phyloP scores from a whole-genome alignment of 352 stramenopile species.

The Peronospora tabacina region DNA sequence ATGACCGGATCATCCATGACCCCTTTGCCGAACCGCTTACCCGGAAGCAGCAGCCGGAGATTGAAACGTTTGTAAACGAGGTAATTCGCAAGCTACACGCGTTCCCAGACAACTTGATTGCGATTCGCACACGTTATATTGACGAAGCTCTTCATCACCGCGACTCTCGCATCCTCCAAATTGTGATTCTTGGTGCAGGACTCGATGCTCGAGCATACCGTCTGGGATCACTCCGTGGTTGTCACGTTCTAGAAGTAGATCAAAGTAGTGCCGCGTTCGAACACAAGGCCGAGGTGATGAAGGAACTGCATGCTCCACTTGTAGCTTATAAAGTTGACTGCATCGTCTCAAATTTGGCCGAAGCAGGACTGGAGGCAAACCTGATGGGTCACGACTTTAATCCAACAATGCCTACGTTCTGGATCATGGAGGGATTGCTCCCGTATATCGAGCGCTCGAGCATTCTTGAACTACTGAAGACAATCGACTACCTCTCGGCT shows the following conservation, averaged over 20 bases:
- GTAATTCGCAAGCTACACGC: neutral
- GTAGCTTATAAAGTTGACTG: constrained; percentile 36
- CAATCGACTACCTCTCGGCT: constrained; percentile 41
- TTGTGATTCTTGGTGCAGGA: constrained; percentile 50
- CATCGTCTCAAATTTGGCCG: constrained; percentile 39
- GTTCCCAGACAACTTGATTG: constrained; percentile 23
- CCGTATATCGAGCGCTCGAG: constrained; percentile 33
- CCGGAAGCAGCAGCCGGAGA: constrained; percentile 17
- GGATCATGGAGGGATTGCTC: constrained; percentile 47
- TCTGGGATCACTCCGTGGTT: constrained; percentile 36
- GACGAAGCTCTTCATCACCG: constrained; percentile 45
- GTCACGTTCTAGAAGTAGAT: constrained; percentile 49
- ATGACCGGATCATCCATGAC: constrained; percentile 32
- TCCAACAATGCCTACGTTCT: constrained; percentile 44
- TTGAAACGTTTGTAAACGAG: constrained; percentile 22
- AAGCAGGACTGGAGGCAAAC: constrained; percentile 30
- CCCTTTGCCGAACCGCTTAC: constrained; percentile 30
- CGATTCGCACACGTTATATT: constrained; percentile 44
- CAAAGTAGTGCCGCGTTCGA: constrained; percentile 36
- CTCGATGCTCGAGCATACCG: constrained; percentile 50
- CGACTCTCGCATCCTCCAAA: constrained; percentile 35
- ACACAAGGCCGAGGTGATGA: constrained; percentile 42
- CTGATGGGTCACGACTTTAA: constrained; percentile 42
- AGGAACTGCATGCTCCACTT: constrained; percentile 30
- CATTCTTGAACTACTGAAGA: constrained; percentile 39